Percentiles rank a stretch among this genome's conserved stretches.
phyloP scores from a whole-genome alignment of 345 rosid species.

The Brassica juncea region DNA sequence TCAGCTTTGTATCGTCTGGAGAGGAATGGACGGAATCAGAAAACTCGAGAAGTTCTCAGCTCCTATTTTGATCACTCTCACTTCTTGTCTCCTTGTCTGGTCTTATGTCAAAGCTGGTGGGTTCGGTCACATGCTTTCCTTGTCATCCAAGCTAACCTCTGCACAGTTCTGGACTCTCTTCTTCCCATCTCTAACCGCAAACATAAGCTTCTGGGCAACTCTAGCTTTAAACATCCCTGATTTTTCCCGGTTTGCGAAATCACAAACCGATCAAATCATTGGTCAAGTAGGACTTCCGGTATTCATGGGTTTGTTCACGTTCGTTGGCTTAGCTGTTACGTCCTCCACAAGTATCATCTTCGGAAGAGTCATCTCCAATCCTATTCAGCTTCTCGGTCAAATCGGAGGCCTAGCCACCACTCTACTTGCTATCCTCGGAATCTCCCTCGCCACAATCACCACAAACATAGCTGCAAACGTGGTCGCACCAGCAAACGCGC shows the following conservation, averaged over 20 bases:
- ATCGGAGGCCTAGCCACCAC: slow-evolving; percentile 71
- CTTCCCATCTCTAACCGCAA: slow-evolving; percentile 89
- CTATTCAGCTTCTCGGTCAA: slow-evolving; percentile 70
- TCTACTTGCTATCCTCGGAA: slow-evolving; percentile 70
- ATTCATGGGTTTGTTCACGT: slow-evolving; percentile 88
- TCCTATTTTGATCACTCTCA: slow-evolving; percentile 67
- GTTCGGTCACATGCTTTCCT: slow-evolving; percentile 67
- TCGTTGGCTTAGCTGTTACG: slow-evolving; percentile 81
- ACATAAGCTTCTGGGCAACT: slow-evolving; percentile 94
- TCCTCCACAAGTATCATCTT: slow-evolving; percentile 76
- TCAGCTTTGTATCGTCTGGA: slow-evolving; percentile 68
- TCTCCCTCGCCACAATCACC: slow-evolving; percentile 78
- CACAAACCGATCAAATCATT: slow-evolving; percentile 72
- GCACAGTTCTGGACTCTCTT: slow-evolving; percentile 83
- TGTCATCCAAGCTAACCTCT: slow-evolving; percentile 62
- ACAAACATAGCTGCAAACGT: slow-evolving; percentile 95
- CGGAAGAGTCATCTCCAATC: slow-evolving; percentile 75
- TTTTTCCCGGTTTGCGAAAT: slow-evolving; percentile 75
- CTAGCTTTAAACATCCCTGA: slow-evolving; percentile 91
- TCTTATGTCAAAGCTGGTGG: slow-evolving; percentile 81
- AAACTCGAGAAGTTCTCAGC: slow-evolving; percentile 82
- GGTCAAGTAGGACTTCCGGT: slow-evolving; percentile 87
- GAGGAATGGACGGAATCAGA: slow-evolving; percentile 83
- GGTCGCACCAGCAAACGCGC: slow-evolving; percentile 90
- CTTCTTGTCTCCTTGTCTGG: slow-evolving; percentile 72